Evolutionary conservation across 1,139 yeast species (phyloP).

Genomic region (Candida sp.): DNA sequence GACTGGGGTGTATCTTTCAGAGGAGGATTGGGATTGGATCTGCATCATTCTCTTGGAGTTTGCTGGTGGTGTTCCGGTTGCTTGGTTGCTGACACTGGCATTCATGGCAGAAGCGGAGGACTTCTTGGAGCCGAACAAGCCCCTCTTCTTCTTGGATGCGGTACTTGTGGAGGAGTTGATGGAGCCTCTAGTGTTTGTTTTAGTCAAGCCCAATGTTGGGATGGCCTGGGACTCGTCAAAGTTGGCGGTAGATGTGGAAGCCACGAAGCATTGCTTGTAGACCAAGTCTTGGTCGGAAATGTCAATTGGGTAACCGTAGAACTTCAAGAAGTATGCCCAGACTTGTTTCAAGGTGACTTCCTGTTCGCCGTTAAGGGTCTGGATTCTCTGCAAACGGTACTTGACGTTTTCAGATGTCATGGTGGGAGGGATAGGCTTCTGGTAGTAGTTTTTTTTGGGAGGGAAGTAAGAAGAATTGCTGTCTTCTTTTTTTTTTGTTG

Average conservation of each 20-base stretch:
- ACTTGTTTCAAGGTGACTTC: slow-evolving; percentile 44
- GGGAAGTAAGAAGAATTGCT: background rate
- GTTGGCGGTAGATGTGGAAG: slow-evolving; percentile 29
- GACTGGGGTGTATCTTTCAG: slow-evolving; percentile 31
- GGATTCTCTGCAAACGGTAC: slow-evolving; percentile 46
- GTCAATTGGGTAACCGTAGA: slow-evolving; percentile 40
- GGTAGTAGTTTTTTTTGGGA: background rate
- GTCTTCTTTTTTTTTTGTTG: background rate
- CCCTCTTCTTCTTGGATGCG: slow-evolving; percentile 26
- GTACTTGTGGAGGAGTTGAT: slow-evolving; percentile 25
- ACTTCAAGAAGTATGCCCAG: slow-evolving; percentile 44
- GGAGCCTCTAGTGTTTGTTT: slow-evolving; percentile 32
- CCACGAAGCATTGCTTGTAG: slow-evolving; percentile 37
- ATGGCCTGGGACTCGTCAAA: slow-evolving; percentile 21
- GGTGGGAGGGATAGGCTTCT: background rate
- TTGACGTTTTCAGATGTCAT: slow-evolving; percentile 14
- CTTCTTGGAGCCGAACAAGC: slow-evolving; percentile 21
- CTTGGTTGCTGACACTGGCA: slow-evolving; percentile 16
- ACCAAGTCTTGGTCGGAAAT: slow-evolving; percentile 35
- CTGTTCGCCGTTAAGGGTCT: slow-evolving; percentile 43
- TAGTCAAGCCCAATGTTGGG: slow-evolving; percentile 25
- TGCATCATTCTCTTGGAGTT: slow-evolving; percentile 31
- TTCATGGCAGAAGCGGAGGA: slow-evolving; percentile 13
- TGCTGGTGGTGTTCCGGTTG: slow-evolving; percentile 17
- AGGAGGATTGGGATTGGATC: slow-evolving; percentile 33